These are phyloP conservation scores for Leccinum broughii DNA, from an alignment of 768 basidiomycete genomes.

Conservation along the genomic window DNA sequence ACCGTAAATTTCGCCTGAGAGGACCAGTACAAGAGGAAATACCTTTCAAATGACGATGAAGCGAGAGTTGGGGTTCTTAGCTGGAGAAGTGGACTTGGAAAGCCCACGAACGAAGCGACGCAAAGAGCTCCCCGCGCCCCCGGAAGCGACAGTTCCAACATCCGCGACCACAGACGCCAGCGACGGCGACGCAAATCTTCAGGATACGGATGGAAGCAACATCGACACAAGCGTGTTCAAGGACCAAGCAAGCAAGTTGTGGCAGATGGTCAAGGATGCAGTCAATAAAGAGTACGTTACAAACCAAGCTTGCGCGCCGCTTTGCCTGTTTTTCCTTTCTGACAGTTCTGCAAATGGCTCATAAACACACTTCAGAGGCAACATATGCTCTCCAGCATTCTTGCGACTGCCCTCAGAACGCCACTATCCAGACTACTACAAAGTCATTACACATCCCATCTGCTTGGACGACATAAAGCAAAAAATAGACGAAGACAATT, in stretches of 20 bases:
- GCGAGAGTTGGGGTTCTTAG: conserved; percentile 47
- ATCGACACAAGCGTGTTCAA: conserved; percentile 43
- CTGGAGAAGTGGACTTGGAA: conserved; percentile 42
- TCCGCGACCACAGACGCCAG: conserved; percentile 35
- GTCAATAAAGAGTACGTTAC: conserved; percentile 85
- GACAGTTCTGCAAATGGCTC: conserved; percentile 35
- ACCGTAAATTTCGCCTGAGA: conserved; percentile 29
- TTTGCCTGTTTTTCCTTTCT: conserved; percentile 46
- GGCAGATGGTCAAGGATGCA: conserved; percentile 79
- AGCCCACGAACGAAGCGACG: conserved; percentile 53
- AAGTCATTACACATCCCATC: conserved; percentile 75
- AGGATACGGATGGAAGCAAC: conserved; percentile 23
- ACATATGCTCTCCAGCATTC: conserved; percentile 63
- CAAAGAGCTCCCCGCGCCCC: conserved; percentile 40
- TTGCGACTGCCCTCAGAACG: conserved; percentile 69
- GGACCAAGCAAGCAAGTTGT: conserved; percentile 69
- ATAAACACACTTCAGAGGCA: conserved; percentile 51
- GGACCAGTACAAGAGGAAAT: conserved; percentile 14
- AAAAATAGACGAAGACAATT: conserved; percentile 59
- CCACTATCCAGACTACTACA: conserved; percentile 86
- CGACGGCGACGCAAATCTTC: conserved; percentile 23
- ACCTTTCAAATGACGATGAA: conserved; percentile 44
- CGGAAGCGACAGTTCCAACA: conserved; percentile 41
- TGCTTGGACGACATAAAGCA: conserved; percentile 88
- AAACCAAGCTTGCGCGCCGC: conserved; percentile 38